These are phyloP conservation scores for Ustilago vetiveriae DNA, from an alignment of 1,284 basidiomycete species.

Conservation along the genomic window DNA sequence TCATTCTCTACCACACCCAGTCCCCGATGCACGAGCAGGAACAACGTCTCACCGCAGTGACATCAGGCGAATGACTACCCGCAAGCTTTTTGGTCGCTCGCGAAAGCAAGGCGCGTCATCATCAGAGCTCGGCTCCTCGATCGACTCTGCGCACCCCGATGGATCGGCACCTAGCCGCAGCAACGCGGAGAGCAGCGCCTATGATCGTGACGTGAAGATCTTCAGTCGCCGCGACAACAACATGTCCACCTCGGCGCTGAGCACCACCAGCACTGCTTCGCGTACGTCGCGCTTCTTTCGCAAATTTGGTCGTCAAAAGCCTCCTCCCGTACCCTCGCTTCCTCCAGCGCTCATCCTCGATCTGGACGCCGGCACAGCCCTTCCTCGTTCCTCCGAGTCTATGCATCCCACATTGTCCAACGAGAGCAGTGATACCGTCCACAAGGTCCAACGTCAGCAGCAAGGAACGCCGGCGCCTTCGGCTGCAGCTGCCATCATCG, in stretches of 20 bases:
- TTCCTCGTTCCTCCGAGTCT: conserved; percentile 4
- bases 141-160: neutral
- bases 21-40: neutral
- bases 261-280: conserved; percentile 17
- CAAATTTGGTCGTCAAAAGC: conserved; percentile 15
- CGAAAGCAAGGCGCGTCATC: conserved; percentile 12
- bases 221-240: conserved; percentile 19
- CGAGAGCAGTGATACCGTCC: neutral
- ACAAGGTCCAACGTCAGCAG: neutral
- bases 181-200: neutral
- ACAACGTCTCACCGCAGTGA: neutral
- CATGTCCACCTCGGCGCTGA: conserved; percentile 26
- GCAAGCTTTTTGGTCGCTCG: conserved; percentile 34
- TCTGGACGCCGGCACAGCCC: conserved; percentile 29
- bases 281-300: conserved; percentile 35
- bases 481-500: conserved; percentile 37
- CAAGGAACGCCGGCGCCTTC: neutral
- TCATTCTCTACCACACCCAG: neutral
- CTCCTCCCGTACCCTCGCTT: conserved; percentile 35
- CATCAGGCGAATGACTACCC: conserved; percentile 9
- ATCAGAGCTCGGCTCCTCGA: neutral
- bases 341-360: conserved; percentile 39
- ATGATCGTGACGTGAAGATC: conserved; percentile 18
- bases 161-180: too few species aligned
- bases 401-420: neutral